Evolutionary conservation across 2,329 filamentous ascomycete species (phyloP).

Genomic region (Fonsecaea pugnacius): DNA sequence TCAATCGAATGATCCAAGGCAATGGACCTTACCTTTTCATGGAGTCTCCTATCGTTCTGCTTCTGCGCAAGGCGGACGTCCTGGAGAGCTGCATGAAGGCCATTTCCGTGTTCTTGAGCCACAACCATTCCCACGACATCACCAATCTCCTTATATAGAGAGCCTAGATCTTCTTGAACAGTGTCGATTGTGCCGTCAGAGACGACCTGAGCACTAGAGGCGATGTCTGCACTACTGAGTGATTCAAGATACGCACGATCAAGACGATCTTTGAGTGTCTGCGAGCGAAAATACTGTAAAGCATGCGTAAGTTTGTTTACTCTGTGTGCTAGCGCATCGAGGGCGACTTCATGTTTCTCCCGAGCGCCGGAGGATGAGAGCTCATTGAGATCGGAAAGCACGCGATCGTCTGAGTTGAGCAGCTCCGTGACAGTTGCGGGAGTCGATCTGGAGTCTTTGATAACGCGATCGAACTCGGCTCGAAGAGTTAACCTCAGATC

Average conservation of each 20-base stretch:
- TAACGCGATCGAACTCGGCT: conserved; percentile 7
- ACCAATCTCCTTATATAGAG: conserved; percentile 35
- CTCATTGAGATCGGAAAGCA: conserved; percentile 24
- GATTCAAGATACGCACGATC: conserved; percentile 31
- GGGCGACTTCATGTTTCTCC: conserved; percentile 1
- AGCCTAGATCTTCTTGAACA: conserved; percentile 28
- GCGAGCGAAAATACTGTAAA: conserved; percentile 24
- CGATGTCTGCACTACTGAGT: conserved; percentile 1
- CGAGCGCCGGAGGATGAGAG: conserved; percentile 1
- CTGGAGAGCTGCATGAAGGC: conserved; percentile 11
- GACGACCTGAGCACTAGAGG: not conserved
- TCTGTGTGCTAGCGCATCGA: conserved; percentile 11
- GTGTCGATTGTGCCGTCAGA: conserved; percentile 3
- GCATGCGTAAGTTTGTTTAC: conserved; percentile 19
- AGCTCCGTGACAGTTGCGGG: conserved; percentile 10
- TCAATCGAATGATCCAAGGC: not conserved
- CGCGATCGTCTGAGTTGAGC: conserved; percentile 31
- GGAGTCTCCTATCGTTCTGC: conserved; percentile 4
- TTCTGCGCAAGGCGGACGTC: conserved; percentile 7
- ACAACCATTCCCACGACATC: conserved; percentile 34
- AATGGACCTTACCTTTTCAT: conserved; percentile 13
- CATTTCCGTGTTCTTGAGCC: conserved; percentile 27
- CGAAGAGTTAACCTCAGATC: conserved; percentile 15
- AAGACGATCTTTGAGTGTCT: conserved; percentile 31
- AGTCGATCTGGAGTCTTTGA: conserved; percentile 22